Evolutionary conservation across 2,329 filamentous ascomycete species (phyloP).

Genomic region (Ophiostoma angusticollis): DNA sequence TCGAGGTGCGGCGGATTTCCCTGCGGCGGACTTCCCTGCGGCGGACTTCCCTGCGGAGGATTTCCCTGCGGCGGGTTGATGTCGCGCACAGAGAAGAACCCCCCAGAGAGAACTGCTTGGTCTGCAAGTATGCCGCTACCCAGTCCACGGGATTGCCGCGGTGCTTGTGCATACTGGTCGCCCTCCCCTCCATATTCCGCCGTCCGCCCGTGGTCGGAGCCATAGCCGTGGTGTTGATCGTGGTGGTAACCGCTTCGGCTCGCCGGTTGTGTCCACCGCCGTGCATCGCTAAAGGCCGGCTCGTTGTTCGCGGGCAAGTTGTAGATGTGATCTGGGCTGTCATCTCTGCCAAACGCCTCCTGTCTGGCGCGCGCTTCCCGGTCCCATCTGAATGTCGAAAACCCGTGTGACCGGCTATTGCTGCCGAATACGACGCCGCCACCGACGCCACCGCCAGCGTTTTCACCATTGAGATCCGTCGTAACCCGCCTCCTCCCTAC

Average conservation of each 20-base stretch:
- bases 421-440: too few species aligned
- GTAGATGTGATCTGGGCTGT: not conserved
- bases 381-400: not conserved
- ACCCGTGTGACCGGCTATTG: not conserved
- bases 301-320: not conserved
- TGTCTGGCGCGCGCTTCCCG: not conserved
- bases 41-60: too few species aligned
- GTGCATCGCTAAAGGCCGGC: not conserved
- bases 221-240: not conserved
- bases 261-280: not conserved
- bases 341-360: not conserved
- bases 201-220: too few species aligned
- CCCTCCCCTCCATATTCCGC: not conserved
- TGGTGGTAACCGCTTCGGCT: not conserved
- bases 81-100: too few species aligned
- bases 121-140: too few species aligned
- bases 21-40: too few species aligned
- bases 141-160: not conserved
- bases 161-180: not conserved
- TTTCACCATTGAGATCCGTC: too few species aligned
- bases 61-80: constrained; percentile 18
- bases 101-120: too few species aligned
- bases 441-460: too few species aligned
- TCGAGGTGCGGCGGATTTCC: constrained; percentile 21
- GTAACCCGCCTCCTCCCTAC: too few species aligned